Base-by-base conservation (phyloP, 805 yeast genomes). In the Myxozyma mucilagina region DNA sequence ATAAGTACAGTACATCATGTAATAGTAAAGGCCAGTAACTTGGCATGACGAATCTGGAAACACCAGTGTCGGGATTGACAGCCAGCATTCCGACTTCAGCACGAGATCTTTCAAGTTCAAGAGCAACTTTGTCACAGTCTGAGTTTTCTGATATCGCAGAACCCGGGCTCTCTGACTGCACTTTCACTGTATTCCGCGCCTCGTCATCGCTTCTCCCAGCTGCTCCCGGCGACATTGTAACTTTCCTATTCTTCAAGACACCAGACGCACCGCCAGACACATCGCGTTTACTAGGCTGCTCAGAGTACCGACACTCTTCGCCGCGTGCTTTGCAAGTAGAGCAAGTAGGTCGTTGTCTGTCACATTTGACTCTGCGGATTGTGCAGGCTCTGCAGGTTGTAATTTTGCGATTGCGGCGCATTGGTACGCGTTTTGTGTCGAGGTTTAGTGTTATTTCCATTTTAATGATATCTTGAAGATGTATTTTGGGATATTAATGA, bases 301-400 rank as follows among this genome's bases (percentile, higher is more conserved):
- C 43, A 11, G 34, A n/a, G 20, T 53, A 53, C 13, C 42, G 45
- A 20, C 57, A 53, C 8, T 20, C n/a, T 13, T 20, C 57, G 5
- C 51, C 51, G 8, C 57, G 49, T 7, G 50, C 51, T 29, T 32
- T 24, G 16, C 57, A 53, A 7, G 44, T 24, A n/a, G 51, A 36
- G 38, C 57, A 53, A 14, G 42, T 34, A 14, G 57, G 57, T 34
- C 42, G 43, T 39, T 43, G 48, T 14, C 57, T 50, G 51, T 45
- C 51, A 44, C 57, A 53, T 44, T 53, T 53, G 32, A 53, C 57
- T 16, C 57, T 31, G 10, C 57, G 20, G 44, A 44, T 43, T n/a
- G 57, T 53, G 38, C 57, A 53, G 11, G 50, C 14, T 43, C 51
- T 41, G 32, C 57, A 53, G 20, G 57, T 53, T 32, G 51, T 44